These are phyloP conservation scores for Rhododendron mucronatum DNA, from an alignment of 148 eudicot genomes.

Conservation along the genomic window DNA sequence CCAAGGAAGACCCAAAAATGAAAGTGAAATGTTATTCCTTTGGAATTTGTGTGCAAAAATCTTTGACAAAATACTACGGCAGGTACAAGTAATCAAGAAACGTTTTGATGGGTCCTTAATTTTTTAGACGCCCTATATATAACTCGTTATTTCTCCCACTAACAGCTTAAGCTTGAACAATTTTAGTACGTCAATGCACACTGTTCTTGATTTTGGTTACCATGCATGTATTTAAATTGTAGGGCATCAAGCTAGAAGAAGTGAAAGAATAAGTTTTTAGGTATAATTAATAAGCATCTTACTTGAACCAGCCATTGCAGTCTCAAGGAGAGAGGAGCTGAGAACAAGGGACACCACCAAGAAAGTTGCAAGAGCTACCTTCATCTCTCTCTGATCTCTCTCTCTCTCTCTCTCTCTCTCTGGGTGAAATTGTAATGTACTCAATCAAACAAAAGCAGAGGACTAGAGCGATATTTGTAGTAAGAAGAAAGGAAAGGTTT, in stretches of 20 bases:
- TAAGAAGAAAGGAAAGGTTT: background rate
- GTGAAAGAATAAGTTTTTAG: background rate
- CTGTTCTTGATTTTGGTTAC: background rate
- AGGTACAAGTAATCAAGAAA: background rate
- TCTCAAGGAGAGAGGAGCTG: slow-evolving; percentile 24
- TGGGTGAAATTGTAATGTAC: background rate
- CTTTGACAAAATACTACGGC: background rate
- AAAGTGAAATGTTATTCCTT: background rate
- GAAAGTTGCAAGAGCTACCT: slow-evolving; percentile 23
- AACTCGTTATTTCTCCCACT: background rate
- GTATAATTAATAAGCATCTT: background rate
- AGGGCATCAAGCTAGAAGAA: background rate
- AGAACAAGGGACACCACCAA: slow-evolving; percentile 24
- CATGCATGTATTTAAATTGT: background rate
- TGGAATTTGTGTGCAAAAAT: background rate
- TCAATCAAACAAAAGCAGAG: background rate
- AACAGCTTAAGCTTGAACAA: background rate
- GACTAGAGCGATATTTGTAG: background rate
- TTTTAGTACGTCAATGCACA: background rate
- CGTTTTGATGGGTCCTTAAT: background rate
- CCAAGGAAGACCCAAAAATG: background rate
- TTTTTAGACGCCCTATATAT: background rate
- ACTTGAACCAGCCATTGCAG: slow-evolving; percentile 17
- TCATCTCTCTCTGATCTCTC: slow-evolving; percentile 29
- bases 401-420: background rate